Evolutionary conservation across 108 stramenopile species (phyloP).

Genomic region (Discostella stelligeroides): DNA sequence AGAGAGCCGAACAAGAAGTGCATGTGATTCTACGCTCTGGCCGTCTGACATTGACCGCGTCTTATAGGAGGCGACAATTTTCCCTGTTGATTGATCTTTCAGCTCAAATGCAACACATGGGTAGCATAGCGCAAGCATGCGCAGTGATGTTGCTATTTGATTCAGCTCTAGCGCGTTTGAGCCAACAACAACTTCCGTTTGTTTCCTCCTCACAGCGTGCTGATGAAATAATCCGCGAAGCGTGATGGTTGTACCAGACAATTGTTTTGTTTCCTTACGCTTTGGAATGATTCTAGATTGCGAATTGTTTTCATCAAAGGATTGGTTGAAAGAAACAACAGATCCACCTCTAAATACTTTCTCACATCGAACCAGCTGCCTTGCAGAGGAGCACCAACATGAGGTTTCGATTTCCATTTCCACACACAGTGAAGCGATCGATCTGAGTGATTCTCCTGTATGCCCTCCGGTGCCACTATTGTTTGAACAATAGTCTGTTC

Average conservation of each 20-base stretch:
- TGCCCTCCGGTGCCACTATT: background rate
- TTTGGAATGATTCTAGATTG: conserved; percentile 14
- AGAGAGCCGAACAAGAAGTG: conserved; percentile 16
- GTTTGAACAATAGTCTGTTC: conserved; percentile 42
- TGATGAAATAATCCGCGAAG: conserved; percentile 33
- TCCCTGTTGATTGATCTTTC: conserved; percentile 11
- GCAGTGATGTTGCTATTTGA: conserved; percentile 14
- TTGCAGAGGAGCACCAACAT: background rate
- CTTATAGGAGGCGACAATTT: conserved; percentile 1
- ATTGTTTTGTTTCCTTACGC: background rate
- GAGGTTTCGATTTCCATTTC: conserved; percentile 38
- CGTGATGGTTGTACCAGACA: conserved; percentile 26
- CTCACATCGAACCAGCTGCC: background rate
- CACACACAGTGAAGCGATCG: conserved; percentile 32
- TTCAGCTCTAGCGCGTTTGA: conserved; percentile 2
- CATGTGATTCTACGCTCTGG: conserved; percentile 14
- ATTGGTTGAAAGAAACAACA: conserved; percentile 25
- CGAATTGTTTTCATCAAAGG: background rate
- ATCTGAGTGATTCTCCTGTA: conserved; percentile 35
- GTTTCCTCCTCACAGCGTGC: conserved; percentile 27
- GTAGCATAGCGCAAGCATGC: conserved; percentile 24
- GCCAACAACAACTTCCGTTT: conserved; percentile 6
- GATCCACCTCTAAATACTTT: conserved; percentile 31
- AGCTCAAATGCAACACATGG: conserved; percentile 30
- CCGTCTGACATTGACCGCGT: conserved; percentile 1